Evolutionary conservation across 2,329 filamentous ascomycete species (phyloP).

Genomic region (Colletotrichum sp.): DNA sequence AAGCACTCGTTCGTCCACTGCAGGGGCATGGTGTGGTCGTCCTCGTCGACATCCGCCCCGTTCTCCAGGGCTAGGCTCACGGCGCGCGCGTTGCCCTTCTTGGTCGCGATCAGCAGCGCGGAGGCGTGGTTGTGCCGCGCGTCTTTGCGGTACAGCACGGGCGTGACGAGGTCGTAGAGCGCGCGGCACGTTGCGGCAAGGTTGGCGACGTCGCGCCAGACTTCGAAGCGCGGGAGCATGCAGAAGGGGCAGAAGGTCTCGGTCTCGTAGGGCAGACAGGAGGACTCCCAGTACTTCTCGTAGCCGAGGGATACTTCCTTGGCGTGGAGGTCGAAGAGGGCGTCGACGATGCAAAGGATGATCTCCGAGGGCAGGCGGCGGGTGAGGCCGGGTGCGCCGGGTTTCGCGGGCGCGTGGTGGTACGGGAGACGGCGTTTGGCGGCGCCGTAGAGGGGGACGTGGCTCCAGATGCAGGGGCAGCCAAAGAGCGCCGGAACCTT

Average conservation of each 20-base stretch:
- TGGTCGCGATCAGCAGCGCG: constrained; percentile 9
- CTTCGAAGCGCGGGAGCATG: constrained; percentile 19
- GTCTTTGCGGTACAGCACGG: constrained; percentile 6
- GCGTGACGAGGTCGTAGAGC: constrained; percentile 7
- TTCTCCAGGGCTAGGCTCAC: constrained; percentile 32
- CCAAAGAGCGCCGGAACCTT: constrained; percentile 12
- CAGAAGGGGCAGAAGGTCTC: constrained; percentile 15
- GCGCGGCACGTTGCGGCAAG: constrained; percentile 9
- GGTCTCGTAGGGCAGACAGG: constrained; percentile 12
- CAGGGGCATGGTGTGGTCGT: constrained; percentile 26
- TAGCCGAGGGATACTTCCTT: constrained; percentile 11
- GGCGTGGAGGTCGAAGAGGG: constrained; percentile 9
- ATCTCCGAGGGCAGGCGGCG: constrained; percentile 12
- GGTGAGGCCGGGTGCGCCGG: neutral
- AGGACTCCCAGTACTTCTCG: constrained; percentile 19
- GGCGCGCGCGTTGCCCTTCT: neutral
- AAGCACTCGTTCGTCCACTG: constrained; percentile 21
- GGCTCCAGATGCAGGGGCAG: constrained; percentile 17
- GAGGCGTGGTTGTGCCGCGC: constrained; percentile 12
- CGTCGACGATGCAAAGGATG: constrained; percentile 17
- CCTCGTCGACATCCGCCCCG: constrained; percentile 36
- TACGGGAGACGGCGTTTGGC: neutral
- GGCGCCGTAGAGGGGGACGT: constrained; percentile 16
- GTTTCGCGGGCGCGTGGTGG: neutral
- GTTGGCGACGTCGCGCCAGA: constrained; percentile 16